Percentiles rank a stretch among this genome's conserved stretches.
Evolutionary conservation across 768 basidiomycete genomes (phyloP).

Genomic region (Baorangia bicolor): DNA sequence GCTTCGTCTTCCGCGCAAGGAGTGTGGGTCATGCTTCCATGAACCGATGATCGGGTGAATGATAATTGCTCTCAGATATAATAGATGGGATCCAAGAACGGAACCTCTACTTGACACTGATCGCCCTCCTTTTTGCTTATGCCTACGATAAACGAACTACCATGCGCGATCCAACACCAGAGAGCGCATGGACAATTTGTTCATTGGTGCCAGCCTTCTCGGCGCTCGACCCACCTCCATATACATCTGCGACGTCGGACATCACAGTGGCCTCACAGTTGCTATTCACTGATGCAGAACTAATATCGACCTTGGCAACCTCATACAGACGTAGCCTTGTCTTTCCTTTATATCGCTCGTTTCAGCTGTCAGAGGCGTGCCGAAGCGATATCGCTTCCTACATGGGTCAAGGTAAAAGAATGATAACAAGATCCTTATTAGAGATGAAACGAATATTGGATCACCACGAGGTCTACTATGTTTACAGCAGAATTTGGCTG

Average conservation of each 20-base stretch:
- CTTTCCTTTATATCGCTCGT: constrained; percentile 82
- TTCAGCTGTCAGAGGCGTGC: constrained; percentile 68
- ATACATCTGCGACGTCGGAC: constrained; percentile 30
- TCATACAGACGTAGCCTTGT: constrained; percentile 75
- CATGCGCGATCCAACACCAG: constrained; percentile 76
- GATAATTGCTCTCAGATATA: constrained; percentile 50
- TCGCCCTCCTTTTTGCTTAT: constrained; percentile 75
- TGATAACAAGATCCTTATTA: constrained; percentile 62
- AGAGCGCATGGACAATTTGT: constrained; percentile 86
- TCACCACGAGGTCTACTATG: constrained; percentile 82
- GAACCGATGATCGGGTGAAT: background rate
- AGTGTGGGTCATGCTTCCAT: constrained; percentile 40
- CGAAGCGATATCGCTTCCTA: constrained; percentile 58
- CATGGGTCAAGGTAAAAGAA: constrained; percentile 60
- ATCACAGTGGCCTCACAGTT: constrained; percentile 1
- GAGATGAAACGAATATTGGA: constrained; percentile 74
- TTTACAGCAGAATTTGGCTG: constrained; percentile 86
- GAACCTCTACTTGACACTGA: constrained; percentile 64
- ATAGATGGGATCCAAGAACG: constrained; percentile 54
- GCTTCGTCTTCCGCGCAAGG: constrained; percentile 52
- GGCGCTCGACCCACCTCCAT: constrained; percentile 75
- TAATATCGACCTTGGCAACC: constrained; percentile 50
- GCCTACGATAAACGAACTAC: constrained; percentile 80
- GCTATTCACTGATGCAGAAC: constrained; percentile 42
- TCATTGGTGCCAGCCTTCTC: constrained; percentile 74